Evolutionary conservation across 495 filamentous ascomycete species (phyloP), one percentile per base, ranked within the genome.

Genomic region (Penicillium waksmanii): DNA sequence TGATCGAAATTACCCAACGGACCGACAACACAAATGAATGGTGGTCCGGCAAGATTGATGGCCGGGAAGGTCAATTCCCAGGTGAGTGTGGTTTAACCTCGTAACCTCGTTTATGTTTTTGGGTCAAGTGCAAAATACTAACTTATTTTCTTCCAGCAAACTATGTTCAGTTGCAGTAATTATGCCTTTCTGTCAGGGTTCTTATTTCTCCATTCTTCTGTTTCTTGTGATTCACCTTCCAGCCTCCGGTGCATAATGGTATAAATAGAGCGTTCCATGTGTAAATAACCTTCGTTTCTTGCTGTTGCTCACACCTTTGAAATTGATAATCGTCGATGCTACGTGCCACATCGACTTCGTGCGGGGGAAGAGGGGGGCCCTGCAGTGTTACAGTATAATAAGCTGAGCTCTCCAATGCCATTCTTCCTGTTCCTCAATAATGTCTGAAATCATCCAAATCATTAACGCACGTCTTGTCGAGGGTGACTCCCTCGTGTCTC

Each of bases 21-120:
- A 96, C 93, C 12, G 78, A 79, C 15, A 96, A 96, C 62, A 89
- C 90, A 51, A 96, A 99, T 65, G 95, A 98, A 74, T 99, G 95
- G 95, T 99, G 95, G 95, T 86, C 80, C 2, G 95, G 95, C 6
- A 87, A 82, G 69, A 60, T 95, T 55, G 77, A 86, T 59, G 93
- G 90, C 19, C 85, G 86, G 72, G 79, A 89, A 64, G 95, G 95
- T 40, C 95, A 98, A 73, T 98, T 98, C 73, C 95, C 95, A 64
- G 95, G 95, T 93, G 84, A 76, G 85, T 82, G 27, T 31, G 27
- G 27, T 57, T 57, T 21, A 1, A 13, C 43, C 27, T 34, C 9
- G 2, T 47, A 34, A 44, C 23, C 12, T 25, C 31, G 33, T 1
- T 10, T n/a, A n/a, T n/a, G n/a, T n/a, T n/a, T n/a, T n/a, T n/a